Conservation (phyloP, 2,329 filamentous ascomycete genomes). For the Rhytidhysteron rufulum region DNA sequence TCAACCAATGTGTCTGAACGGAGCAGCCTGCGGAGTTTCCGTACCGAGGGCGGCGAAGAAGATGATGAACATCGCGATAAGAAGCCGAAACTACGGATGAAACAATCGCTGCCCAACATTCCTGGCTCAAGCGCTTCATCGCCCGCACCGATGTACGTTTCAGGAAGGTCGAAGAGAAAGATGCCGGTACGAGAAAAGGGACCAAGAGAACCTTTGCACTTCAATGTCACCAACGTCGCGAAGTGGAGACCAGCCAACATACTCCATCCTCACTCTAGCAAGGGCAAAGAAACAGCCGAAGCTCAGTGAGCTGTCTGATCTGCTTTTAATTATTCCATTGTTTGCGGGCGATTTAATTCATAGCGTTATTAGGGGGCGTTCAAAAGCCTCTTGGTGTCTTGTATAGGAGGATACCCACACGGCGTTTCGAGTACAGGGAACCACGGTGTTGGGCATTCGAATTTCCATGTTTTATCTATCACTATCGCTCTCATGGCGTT, state of each 20-base stretch:
- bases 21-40: slow-evolving; percentile 34
- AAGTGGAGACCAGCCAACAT: slow-evolving; percentile 30
- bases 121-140: slow-evolving; percentile 17
- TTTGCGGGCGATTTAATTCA: not conserved
- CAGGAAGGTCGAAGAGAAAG: slow-evolving; percentile 40
- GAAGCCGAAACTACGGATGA: slow-evolving; percentile 36
- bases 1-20: slow-evolving; percentile 29
- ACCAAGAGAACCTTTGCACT: slow-evolving; percentile 35
- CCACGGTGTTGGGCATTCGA: not conserved
- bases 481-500: not conserved
- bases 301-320: slow-evolving; percentile 4
- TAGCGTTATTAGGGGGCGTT: not conserved
- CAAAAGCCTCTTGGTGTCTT: slow-evolving; percentile 1
- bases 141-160: slow-evolving; percentile 34
- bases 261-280: slow-evolving; percentile 32
- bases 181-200: slow-evolving; percentile 37
- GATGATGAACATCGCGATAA: slow-evolving; percentile 39
- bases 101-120: slow-evolving; percentile 31
- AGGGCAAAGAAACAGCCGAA: slow-evolving; percentile 21
- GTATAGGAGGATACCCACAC: slow-evolving; percentile 5
- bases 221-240: slow-evolving; percentile 33
- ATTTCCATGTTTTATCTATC: not conserved
- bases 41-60: slow-evolving; percentile 33
- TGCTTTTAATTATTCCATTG: not conserved
- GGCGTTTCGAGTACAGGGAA: slow-evolving; percentile 3